Conservation (phyloP, 495 filamentous ascomycete species). For the Hypoxylon rickii region DNA sequence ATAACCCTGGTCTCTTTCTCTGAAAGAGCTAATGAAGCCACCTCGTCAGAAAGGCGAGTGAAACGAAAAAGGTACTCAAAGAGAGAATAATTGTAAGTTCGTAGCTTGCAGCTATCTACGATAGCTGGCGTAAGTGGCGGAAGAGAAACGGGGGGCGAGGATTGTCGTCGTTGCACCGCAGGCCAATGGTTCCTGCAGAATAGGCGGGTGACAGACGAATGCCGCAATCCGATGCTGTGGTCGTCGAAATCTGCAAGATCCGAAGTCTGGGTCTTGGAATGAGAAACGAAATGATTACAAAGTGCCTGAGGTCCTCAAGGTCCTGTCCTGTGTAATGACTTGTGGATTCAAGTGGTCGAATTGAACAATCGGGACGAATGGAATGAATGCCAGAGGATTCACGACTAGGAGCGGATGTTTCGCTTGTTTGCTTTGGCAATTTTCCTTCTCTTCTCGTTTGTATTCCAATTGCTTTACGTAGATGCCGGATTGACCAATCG, state of each 20-base stretch:
- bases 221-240: constrained; percentile 31
- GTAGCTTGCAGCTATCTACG: not conserved
- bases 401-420: constrained; percentile 1
- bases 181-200: constrained; percentile 36
- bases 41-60: constrained; percentile 3
- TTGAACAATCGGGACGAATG: not conserved
- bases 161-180: constrained; percentile 23
- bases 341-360: not conserved
- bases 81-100: constrained; percentile 7
- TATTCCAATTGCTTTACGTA: constrained; percentile 4
- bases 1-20: constrained; percentile 25
- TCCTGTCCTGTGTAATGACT: constrained; percentile 18
- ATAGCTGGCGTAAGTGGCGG: constrained; percentile 2
- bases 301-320: too few relatives aligned
- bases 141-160: not conserved
- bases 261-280: constrained; percentile 17
- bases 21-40: constrained; percentile 18
- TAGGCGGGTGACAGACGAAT: constrained; percentile 38
- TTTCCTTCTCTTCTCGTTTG: not conserved
- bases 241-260: constrained; percentile 19
- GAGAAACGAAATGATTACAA: constrained; percentile 21
- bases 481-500: constrained; percentile 5
- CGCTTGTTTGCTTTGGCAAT: not conserved
- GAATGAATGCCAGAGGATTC: constrained; percentile 14
- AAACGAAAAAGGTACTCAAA: constrained; percentile 19